A percentile compares a stretch with the other conserved stretches of the same genome.
Evolutionary conservation across 2,329 filamentous ascomycete genomes (phyloP).

Genomic region (Periconia sp.): DNA sequence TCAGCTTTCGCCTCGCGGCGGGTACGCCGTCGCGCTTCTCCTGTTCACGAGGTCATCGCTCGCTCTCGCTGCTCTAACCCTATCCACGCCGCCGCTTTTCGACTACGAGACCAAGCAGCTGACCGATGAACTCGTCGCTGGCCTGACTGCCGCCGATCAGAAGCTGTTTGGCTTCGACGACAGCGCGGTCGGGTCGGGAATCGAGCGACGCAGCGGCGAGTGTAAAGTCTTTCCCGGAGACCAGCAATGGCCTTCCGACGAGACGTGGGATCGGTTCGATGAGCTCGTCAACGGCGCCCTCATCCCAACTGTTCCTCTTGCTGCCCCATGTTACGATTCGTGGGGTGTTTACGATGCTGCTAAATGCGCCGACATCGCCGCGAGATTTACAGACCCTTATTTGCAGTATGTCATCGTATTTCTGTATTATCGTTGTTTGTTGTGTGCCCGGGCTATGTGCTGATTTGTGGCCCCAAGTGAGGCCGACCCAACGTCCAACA

Average conservation of each 20-base stretch:
- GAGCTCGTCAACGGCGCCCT: conserved; percentile 18
- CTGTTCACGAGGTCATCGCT: background rate
- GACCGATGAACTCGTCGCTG: conserved; percentile 6
- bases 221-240: conserved; percentile 29
- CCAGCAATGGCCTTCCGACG: conserved; percentile 17
- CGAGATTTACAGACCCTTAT: conserved; percentile 7
- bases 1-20: background rate
- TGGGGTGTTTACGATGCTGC: conserved; percentile 8
- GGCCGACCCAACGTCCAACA: conserved; percentile 12
- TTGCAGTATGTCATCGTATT: conserved; percentile 3
- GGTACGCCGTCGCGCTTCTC: background rate
- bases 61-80: background rate
- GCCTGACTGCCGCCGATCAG: conserved; percentile 4
- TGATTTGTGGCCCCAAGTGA: conserved; percentile 4
- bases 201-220: conserved; percentile 2
- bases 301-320: conserved; percentile 24
- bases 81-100: conserved; percentile 4
- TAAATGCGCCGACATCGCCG: conserved; percentile 8
- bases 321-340: conserved; percentile 14
- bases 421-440: background rate
- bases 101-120: conserved; percentile 10
- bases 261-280: conserved; percentile 21
- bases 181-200: conserved; percentile 2
- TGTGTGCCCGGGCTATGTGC: background rate
- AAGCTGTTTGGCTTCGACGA: conserved; percentile 12